Conservation (phyloP, 768 basidiomycete genomes). For the Butyriboletus loyo region DNA sequence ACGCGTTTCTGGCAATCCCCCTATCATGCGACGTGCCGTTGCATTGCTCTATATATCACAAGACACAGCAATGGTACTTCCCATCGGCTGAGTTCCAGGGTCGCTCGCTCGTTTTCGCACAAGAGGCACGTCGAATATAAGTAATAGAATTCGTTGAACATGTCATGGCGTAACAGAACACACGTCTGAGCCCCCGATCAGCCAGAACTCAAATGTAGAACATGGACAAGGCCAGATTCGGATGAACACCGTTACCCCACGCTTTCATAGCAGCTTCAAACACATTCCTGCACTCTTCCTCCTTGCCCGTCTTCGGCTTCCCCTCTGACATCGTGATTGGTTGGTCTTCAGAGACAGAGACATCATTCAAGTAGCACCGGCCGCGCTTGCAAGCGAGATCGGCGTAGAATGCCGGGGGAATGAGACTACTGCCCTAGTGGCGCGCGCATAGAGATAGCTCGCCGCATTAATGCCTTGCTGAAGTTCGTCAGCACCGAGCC, state of each 20-base stretch:
- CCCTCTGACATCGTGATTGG: constrained; percentile 32
- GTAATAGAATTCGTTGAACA: not conserved
- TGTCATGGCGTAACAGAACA: not conserved
- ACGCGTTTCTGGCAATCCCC: not conserved
- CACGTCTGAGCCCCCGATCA: not conserved
- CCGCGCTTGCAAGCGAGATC: constrained; percentile 81
- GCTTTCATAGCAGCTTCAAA: constrained; percentile 21
- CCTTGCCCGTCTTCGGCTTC: constrained; percentile 18
- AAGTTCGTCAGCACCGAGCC: constrained; percentile 60
- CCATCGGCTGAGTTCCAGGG: not conserved
- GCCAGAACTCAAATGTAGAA: constrained; percentile 56
- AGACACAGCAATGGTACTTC: not conserved
- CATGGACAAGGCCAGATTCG: constrained; percentile 58
- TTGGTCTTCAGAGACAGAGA: constrained; percentile 55
- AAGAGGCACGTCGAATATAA: not conserved
- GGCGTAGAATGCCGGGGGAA: constrained; percentile 82
- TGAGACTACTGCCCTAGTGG: constrained; percentile 80
- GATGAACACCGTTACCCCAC: constrained; percentile 59
- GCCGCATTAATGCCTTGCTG: constrained; percentile 69
- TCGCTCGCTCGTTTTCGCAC: not conserved
- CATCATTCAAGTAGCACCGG: constrained; percentile 69
- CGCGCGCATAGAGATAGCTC: constrained; percentile 71
- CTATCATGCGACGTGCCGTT: no score
- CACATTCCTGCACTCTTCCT: constrained; percentile 26
- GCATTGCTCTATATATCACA: not conserved